A percentile compares a stretch with the other conserved stretches of the same genome.
phyloP scores from a whole-genome alignment of 495 filamentous ascomycete genomes.

The Cercophora sp. region DNA sequence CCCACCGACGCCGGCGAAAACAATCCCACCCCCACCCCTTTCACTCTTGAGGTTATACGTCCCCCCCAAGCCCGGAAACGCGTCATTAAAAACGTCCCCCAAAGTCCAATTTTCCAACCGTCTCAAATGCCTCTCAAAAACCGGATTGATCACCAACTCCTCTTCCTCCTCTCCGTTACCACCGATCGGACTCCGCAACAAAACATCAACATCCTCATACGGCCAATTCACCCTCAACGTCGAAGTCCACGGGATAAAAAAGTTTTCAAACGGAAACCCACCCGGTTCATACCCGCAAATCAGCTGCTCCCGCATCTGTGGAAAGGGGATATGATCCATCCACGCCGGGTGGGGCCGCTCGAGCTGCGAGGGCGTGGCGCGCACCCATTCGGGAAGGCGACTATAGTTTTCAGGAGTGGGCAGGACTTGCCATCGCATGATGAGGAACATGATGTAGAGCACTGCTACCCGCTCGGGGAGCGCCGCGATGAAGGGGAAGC shows the following conservation, averaged over 20 bases:
- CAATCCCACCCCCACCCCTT: not conserved
- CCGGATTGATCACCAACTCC: slow-evolving; percentile 70
- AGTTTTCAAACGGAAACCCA: slow-evolving; percentile 62
- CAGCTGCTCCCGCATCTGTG: slow-evolving; percentile 63
- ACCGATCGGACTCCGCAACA: slow-evolving; percentile 50
- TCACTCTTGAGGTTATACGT: slow-evolving; percentile 39
- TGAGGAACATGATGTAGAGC: slow-evolving; percentile 76
- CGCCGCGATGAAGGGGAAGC: slow-evolving; percentile 63
- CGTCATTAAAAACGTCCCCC: slow-evolving; percentile 61
- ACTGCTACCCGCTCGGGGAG: slow-evolving; percentile 75
- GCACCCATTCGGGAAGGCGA: slow-evolving; percentile 63
- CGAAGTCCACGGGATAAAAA: slow-evolving; percentile 73
- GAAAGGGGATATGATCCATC: slow-evolving; percentile 76
- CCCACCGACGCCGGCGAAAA: not conserved
- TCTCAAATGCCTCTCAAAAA: slow-evolving; percentile 70
- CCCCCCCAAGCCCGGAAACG: slow-evolving; percentile 59
- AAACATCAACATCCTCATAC: slow-evolving; percentile 60
- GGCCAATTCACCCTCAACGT: slow-evolving; percentile 74
- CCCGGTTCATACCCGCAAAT: slow-evolving; percentile 43
- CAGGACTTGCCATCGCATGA: slow-evolving; percentile 77
- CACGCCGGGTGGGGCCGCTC: slow-evolving; percentile 64
- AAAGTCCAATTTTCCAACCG: slow-evolving; percentile 71
- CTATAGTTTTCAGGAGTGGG: slow-evolving; percentile 72
- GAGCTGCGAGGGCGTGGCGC: slow-evolving; percentile 58
- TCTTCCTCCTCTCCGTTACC: slow-evolving; percentile 20